phyloP scores from a whole-genome alignment of 768 basidiomycete species.

The Mycena alexandri region DNA sequence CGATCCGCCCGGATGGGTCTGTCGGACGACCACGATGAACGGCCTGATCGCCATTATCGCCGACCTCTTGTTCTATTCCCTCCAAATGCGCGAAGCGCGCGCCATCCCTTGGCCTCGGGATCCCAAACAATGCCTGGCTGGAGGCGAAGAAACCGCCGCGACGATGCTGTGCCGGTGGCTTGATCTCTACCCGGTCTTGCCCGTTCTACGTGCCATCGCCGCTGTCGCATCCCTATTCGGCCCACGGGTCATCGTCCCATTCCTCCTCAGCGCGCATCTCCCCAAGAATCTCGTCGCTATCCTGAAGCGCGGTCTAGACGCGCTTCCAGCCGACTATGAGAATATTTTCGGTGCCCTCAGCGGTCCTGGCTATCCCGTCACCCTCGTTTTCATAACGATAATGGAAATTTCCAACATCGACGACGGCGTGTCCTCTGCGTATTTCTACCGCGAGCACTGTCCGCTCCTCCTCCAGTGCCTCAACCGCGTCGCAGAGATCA shows the following conservation, averaged over 20 bases:
- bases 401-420: slow-evolving; percentile 8
- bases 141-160: slow-evolving; percentile 20
- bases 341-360: not conserved
- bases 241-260: slow-evolving; percentile 18
- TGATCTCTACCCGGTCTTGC: slow-evolving; percentile 27
- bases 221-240: slow-evolving; percentile 22
- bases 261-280: slow-evolving; percentile 33
- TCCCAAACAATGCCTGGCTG: slow-evolving; percentile 21
- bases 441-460: slow-evolving; percentile 31
- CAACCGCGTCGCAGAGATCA: slow-evolving; percentile 23
- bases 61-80: slow-evolving; percentile 23
- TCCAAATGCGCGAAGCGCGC: slow-evolving; percentile 3
- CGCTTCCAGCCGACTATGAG: slow-evolving; percentile 19
- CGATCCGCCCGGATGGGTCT: slow-evolving; percentile 19
- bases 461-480: slow-evolving; percentile 26
- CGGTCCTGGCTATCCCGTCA: slow-evolving; percentile 27
- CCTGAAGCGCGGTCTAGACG: slow-evolving; percentile 30
- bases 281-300: slow-evolving; percentile 32
- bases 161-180: slow-evolving; percentile 33
- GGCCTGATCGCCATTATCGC: slow-evolving; percentile 26
- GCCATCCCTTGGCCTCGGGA: slow-evolving; percentile 16
- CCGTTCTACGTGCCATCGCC: slow-evolving; percentile 27
- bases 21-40: slow-evolving; percentile 18
- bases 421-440: slow-evolving; percentile 30
- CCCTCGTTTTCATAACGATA: slow-evolving; percentile 25